These are phyloP conservation scores for Sordariomycetes sp. DNA, from an alignment of 2,329 filamentous ascomycete species.

Conservation along the genomic window DNA sequence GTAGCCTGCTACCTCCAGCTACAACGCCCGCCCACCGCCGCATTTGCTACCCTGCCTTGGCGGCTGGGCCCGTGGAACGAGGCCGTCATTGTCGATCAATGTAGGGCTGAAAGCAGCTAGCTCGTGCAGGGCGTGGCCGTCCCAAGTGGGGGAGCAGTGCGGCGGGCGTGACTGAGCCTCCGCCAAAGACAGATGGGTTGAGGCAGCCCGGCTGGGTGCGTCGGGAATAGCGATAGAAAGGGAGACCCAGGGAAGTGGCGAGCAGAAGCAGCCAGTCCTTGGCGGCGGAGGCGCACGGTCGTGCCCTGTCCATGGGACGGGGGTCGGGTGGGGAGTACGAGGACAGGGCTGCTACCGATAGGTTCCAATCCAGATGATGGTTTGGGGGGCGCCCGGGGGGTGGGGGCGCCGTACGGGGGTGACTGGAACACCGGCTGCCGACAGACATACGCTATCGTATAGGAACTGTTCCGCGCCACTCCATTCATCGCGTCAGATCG, in stretches of 20 bases:
- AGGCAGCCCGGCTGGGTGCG: conserved; percentile 16
- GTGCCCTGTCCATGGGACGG: conserved; percentile 15
- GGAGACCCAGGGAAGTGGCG: conserved; percentile 11
- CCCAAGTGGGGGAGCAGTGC: conserved; percentile 4
- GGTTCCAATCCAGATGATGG: not conserved
- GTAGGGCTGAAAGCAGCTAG: conserved; percentile 2
- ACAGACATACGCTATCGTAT: not conserved
- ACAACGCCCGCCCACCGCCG: not conserved
- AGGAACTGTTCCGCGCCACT: not conserved
- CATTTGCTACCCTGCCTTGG: not conserved
- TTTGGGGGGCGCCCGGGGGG: not conserved
- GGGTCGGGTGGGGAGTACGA: conserved; percentile 17
- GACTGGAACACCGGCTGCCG: not conserved
- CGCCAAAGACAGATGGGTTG: conserved; percentile 10
- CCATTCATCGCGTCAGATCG: not conserved
- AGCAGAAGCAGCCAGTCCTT: conserved; percentile 13
- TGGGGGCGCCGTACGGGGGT: not conserved
- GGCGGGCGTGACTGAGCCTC: not conserved
- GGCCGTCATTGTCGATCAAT: not conserved
- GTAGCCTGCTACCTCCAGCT: not conserved
- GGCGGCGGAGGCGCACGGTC: conserved; percentile 13
- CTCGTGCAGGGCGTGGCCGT: not conserved
- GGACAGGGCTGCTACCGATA: not conserved
- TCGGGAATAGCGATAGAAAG: conserved; percentile 5
- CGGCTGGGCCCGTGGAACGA: not conserved